Percentiles rank a stretch among this genome's conserved stretches.
Evolutionary conservation across 148 eudicot species (phyloP).

Genomic region (Suaeda aralocaspica): DNA sequence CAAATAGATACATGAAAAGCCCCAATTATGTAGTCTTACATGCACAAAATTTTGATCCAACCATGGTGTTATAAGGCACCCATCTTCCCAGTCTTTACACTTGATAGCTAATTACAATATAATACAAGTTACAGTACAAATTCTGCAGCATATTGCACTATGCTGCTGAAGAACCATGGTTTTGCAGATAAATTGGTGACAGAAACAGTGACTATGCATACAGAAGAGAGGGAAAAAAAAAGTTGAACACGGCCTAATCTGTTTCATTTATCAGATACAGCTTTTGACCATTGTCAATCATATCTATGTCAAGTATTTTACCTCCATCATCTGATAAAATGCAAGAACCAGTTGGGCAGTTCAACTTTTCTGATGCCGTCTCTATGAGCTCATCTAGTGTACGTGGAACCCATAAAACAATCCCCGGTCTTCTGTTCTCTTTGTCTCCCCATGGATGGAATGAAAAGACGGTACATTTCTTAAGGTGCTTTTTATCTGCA

Average conservation of each 20-base stretch:
- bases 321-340: slow-evolving; percentile 80
- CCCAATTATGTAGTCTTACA: too few relatives aligned
- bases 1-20: too few relatives aligned
- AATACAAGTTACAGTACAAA: neutral
- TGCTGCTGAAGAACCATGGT: too few relatives aligned
- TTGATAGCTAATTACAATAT: too few relatives aligned
- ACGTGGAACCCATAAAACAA: slow-evolving; percentile 68
- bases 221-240: neutral
- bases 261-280: slow-evolving; percentile 50
- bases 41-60: neutral
- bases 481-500: slow-evolving; percentile 36
- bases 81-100: neutral
- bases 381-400: slow-evolving; percentile 50
- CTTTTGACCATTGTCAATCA: slow-evolving; percentile 73
- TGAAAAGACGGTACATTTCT: slow-evolving; percentile 64
- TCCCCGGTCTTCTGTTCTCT: slow-evolving; percentile 42
- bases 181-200: neutral
- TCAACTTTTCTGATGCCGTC: slow-evolving; percentile 47
- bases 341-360: slow-evolving; percentile 30
- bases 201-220: neutral
- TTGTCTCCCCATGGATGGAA: slow-evolving; percentile 50
- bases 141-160: neutral
- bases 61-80: neutral
- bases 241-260: slow-evolving; percentile 15
- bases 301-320: slow-evolving; percentile 59